These are phyloP conservation scores for Boletus subluridellus DNA, from an alignment of 1,284 basidiomycete species.

Conservation along the genomic window DNA sequence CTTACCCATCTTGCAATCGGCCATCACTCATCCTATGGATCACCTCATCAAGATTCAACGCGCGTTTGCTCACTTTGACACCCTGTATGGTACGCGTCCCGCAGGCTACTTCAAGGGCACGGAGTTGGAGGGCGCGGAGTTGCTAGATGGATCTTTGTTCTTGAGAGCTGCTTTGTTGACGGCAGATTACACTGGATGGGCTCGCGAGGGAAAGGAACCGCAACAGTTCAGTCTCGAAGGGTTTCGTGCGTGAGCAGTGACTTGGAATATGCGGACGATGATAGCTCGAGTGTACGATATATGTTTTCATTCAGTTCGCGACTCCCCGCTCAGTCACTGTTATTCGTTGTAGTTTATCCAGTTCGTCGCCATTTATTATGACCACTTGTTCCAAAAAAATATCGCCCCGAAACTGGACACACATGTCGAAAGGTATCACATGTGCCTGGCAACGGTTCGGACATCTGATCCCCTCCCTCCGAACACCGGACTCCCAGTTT, in stretches of 20 bases:
- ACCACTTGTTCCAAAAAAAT: too few species aligned
- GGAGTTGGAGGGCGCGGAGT: conserved; percentile 35
- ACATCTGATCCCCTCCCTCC: too few species aligned
- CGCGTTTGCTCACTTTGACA: conserved; percentile 32
- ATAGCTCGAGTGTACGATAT: too few species aligned
- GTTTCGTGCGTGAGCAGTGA: conserved; percentile 6
- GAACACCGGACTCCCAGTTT: too few species aligned
- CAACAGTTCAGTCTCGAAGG: conserved; percentile 15
- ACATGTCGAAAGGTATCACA: too few species aligned
- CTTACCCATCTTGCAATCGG: conserved; percentile 33
- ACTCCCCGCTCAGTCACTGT: too few species aligned
- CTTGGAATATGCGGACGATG: too few species aligned
- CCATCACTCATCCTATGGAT: conserved; percentile 32
- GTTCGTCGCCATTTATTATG: too few species aligned
- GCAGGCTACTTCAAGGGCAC: conserved; percentile 34
- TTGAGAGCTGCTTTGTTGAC: conserved; percentile 31
- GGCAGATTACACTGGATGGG: conserved; percentile 33
- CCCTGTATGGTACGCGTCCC: conserved; percentile 29
- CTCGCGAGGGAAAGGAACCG: conserved; percentile 29
- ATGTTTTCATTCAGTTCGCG: too few species aligned
- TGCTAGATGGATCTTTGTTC: conserved; percentile 35
- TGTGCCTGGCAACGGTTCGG: too few species aligned
- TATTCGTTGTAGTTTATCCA: too few species aligned
- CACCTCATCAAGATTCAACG: conserved; percentile 35
- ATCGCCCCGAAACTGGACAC: too few species aligned